Conservation (phyloP, 140 eudicot species). For the Flaveria floridana region DNA sequence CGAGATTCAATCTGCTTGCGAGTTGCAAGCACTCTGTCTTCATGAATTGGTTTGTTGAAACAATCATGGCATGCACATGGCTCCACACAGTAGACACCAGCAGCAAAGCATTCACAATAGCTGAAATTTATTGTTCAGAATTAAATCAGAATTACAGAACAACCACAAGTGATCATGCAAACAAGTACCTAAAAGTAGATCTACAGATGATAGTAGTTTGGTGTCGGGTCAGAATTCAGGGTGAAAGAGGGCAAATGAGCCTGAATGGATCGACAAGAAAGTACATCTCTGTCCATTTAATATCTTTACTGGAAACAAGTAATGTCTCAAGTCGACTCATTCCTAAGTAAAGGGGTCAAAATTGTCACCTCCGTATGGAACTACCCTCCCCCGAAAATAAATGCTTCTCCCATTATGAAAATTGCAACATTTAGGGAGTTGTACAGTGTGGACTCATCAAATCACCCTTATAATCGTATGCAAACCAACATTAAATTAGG, state of each 20-base stretch:
- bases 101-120: slow-evolving; percentile 99
- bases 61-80: slow-evolving; percentile 92
- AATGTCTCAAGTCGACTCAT: too few species aligned
- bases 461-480: neutral
- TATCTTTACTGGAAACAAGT: too few species aligned
- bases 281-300: too few species aligned
- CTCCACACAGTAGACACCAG: slow-evolving; percentile 98
- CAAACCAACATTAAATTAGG: neutral
- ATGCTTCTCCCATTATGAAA: neutral
- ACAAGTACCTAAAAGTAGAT: neutral
- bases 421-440: neutral
- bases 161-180: neutral
- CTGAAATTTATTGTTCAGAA: slow-evolving; percentile 37
- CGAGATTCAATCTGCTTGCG: slow-evolving; percentile 96
- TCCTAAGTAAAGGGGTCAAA: neutral
- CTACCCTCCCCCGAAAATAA: neutral
- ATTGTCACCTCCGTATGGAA: neutral
- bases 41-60: slow-evolving; percentile 93
- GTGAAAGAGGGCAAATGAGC: too few species aligned
- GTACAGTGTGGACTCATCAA: neutral
- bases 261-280: too few species aligned
- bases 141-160: neutral
- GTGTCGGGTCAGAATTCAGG: too few species aligned
- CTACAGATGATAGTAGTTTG: too few species aligned
- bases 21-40: slow-evolving; percentile 89